These are phyloP conservation scores for Zostera marina DNA, from an alignment of 116 monocot genomes.

Conservation along the genomic window DNA sequence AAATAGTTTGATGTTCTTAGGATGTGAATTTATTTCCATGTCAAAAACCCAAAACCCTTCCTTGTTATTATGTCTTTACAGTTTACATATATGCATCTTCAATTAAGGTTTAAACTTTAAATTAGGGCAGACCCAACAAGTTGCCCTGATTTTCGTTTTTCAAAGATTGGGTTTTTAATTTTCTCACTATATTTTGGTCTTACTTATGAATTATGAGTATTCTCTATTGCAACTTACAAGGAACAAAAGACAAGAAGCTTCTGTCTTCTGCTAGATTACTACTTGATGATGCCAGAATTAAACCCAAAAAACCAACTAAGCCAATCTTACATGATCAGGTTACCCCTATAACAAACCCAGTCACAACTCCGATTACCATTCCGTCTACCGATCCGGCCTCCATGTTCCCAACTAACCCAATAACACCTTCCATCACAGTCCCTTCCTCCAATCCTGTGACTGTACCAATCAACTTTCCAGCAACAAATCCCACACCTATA, in stretches of 20 bases:
- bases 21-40: too few species aligned
- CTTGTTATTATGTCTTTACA: too few species aligned
- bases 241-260: background rate
- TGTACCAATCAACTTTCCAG: slow-evolving; percentile 20
- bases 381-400: slow-evolving; percentile 39
- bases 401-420: slow-evolving; percentile 23
- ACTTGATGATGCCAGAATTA: slow-evolving; percentile 1
- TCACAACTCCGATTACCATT: slow-evolving; percentile 58
- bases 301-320: background rate
- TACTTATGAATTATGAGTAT: too few species aligned
- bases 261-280: background rate
- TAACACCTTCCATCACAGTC: slow-evolving; percentile 17
- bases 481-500: slow-evolving; percentile 14
- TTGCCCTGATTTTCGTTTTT: too few species aligned
- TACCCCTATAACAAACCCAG: slow-evolving; percentile 23
- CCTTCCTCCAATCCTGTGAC: slow-evolving; percentile 24
- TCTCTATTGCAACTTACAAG: background rate
- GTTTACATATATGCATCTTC: too few species aligned
- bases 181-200: too few species aligned
- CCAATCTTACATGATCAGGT: background rate
- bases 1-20: too few species aligned
- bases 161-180: too few species aligned
- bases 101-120: too few species aligned
- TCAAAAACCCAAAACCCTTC: too few species aligned
- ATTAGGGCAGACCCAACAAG: too few species aligned